Evolutionary conservation across 208 protist species (phyloP), one percentile per base, ranked within the genome.

Genomic region (Crithidia bombi): DNA sequence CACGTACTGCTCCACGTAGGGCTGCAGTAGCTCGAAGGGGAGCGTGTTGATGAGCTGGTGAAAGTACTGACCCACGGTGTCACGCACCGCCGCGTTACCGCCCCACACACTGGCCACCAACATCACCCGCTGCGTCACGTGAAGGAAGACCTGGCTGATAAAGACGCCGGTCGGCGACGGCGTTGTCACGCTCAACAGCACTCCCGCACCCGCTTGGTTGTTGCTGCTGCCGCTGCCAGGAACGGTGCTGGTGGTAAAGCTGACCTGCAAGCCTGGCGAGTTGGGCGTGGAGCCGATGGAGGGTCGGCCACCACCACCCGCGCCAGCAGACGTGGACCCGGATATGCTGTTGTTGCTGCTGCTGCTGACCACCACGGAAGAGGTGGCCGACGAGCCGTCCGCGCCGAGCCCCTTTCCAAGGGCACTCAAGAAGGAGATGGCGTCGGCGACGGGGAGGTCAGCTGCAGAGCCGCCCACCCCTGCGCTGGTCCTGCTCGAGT

Each of bases 41-140:
- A 93, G 46, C 25, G 65, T 78, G 57, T 93, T 85, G 36, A 88
- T 68, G 62, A 89, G 82, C 38, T 93, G 83, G 26, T 87, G 83
- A 30, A 87, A 86, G 61, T 79, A 87, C 55, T 90, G 83, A 4
- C 79, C 82, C 1, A 69, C 70, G 2, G 71, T 61, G 39, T 92
- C 87, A 15, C 87, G 81, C 41, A 92, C 83, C 39, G 69, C 66
- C 3, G 75, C 25, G 21, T 75, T 78, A 44, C 62, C 44, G 28
- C 58, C 73, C 82, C 78, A 83, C 9, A 10, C 30, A 35, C 11
- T 59, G 23, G 81, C 43, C 17, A 80, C 80, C 33, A 69, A 56
- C 74, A 83, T 79, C 15, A 92, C 73, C 9, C 77, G 71, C 47
- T 68, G 55, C 21, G 82, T 87, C 30, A 83, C 72, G 21, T 47